Evolutionary conservation across 106 monocot genomes (phyloP).

Genomic region (Dendrobium chrysotoxum): DNA sequence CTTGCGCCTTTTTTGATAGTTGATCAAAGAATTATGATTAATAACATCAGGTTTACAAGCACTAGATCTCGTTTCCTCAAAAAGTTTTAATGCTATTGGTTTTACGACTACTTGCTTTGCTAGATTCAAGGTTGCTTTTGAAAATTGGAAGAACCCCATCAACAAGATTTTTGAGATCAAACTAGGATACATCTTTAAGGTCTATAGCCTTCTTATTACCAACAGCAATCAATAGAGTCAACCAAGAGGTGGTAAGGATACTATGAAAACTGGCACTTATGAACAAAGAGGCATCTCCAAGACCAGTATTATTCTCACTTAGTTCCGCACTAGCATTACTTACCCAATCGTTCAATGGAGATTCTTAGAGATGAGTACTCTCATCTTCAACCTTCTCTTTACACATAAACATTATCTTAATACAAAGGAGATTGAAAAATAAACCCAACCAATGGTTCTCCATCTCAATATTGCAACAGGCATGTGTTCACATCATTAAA

Average conservation of each 20-base stretch:
- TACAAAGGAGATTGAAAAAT: too few relatives aligned
- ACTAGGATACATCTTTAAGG: conserved; percentile 56
- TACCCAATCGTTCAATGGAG: conserved; percentile 43
- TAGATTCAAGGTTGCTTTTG: conserved; percentile 45
- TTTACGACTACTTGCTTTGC: neutral
- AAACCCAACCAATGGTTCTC: too few relatives aligned
- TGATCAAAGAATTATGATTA: too few relatives aligned
- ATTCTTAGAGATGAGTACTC: conserved; percentile 27
- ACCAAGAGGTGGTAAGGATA: conserved; percentile 78
- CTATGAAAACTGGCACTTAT: conserved; percentile 50
- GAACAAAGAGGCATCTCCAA: conserved; percentile 21
- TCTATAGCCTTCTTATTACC: conserved; percentile 64
- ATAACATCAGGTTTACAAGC: too few relatives aligned
- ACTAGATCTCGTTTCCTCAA: too few relatives aligned
- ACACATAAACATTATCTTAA: too few relatives aligned
- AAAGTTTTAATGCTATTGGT: too few relatives aligned
- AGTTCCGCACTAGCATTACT: neutral
- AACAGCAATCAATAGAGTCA: conserved; percentile 48
- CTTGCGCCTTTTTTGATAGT: too few relatives aligned
- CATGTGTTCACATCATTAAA: too few relatives aligned
- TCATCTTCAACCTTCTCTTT: conserved; percentile 16
- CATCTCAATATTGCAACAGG: too few relatives aligned
- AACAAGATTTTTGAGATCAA: conserved; percentile 47
- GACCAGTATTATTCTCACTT: neutral
- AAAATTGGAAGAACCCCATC: conserved; percentile 42